phyloP scores from a whole-genome alignment of 2,329 filamentous ascomycete species.

The Fusarium sp. region DNA sequence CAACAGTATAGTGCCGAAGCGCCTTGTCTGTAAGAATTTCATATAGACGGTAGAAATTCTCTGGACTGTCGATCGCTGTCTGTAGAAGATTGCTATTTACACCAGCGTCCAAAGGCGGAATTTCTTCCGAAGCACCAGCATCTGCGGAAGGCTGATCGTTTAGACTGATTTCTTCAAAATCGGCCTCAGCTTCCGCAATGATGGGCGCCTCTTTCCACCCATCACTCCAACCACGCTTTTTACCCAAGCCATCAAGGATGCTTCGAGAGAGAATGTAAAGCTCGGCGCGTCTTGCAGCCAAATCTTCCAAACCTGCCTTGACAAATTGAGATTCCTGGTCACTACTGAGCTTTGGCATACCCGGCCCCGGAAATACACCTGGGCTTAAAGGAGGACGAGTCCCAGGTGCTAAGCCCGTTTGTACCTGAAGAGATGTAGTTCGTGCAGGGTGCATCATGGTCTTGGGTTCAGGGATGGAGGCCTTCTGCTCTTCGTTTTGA shows the following conservation, averaged over 20 bases:
- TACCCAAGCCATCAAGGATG: constrained; percentile 80
- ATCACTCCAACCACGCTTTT: constrained; percentile 78
- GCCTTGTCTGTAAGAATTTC: constrained; percentile 87
- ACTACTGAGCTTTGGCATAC: constrained; percentile 59
- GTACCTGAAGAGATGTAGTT: constrained; percentile 70
- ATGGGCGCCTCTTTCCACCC: constrained; percentile 76
- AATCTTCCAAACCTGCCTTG: constrained; percentile 79
- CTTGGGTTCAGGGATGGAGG: constrained; percentile 75
- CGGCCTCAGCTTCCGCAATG: constrained; percentile 60
- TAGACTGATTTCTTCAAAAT: constrained; percentile 71
- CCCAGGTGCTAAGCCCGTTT: constrained; percentile 52
- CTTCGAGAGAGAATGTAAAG: constrained; percentile 84
- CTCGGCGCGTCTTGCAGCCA: constrained; percentile 86
- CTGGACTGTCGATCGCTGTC: constrained; percentile 70
- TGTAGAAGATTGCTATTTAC: constrained; percentile 66
- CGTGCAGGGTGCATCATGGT: constrained; percentile 78
- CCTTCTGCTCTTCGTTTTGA: constrained; percentile 70
- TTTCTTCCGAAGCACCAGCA: constrained; percentile 17
- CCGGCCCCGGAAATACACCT: constrained; percentile 65
- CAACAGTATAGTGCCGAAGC: constrained; percentile 84
- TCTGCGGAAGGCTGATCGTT: constrained; percentile 55
- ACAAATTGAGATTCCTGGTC: constrained; percentile 62
- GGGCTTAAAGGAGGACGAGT: constrained; percentile 62
- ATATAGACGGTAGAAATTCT: constrained; percentile 75
- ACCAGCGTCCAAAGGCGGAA: constrained; percentile 51